Evolutionary conservation across 768 basidiomycete species (phyloP).

Genomic region (Termitomyces heimii): DNA sequence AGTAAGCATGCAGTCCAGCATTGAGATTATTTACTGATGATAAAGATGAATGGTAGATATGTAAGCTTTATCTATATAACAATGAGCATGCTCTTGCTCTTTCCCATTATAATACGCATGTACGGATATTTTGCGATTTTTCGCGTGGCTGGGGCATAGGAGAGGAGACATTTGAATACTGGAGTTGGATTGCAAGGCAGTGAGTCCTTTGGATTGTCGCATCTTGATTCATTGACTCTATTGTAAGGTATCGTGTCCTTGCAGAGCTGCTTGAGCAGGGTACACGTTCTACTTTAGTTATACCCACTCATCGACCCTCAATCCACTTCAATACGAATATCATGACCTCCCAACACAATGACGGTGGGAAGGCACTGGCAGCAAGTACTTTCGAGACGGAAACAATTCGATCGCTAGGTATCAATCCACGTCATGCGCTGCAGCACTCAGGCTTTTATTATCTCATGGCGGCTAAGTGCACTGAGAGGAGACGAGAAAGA

Average conservation of each 20-base stretch:
- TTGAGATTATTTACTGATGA: background rate
- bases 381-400: conserved; percentile 42
- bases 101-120: conserved; percentile 79
- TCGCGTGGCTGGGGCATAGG: conserved; percentile 93
- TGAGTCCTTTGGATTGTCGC: conserved; percentile 30
- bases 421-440: conserved; percentile 77
- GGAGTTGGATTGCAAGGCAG: conserved; percentile 96
- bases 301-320: conserved; percentile 54
- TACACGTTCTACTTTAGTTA: conserved; percentile 49
- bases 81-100: conserved; percentile 79
- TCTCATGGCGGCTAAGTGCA: conserved; percentile 82
- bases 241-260: conserved; percentile 73
- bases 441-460: conserved; percentile 94
- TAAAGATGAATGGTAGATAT: conserved; percentile 45
- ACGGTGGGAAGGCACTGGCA: conserved; percentile 3
- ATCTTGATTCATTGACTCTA: background rate
- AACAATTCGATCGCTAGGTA: conserved; percentile 52
- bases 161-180: conserved; percentile 94
- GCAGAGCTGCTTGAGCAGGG: conserved; percentile 90
- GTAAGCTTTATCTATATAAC: conserved; percentile 88
- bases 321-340: conserved; percentile 17
- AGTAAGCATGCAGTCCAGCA: conserved; percentile 30
- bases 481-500: conserved; percentile 65
- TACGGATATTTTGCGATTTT: conserved; percentile 81
- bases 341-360: conserved; percentile 6